phyloP scores from a whole-genome alignment of 768 basidiomycete genomes.

The Tulasnella sp. region DNA sequence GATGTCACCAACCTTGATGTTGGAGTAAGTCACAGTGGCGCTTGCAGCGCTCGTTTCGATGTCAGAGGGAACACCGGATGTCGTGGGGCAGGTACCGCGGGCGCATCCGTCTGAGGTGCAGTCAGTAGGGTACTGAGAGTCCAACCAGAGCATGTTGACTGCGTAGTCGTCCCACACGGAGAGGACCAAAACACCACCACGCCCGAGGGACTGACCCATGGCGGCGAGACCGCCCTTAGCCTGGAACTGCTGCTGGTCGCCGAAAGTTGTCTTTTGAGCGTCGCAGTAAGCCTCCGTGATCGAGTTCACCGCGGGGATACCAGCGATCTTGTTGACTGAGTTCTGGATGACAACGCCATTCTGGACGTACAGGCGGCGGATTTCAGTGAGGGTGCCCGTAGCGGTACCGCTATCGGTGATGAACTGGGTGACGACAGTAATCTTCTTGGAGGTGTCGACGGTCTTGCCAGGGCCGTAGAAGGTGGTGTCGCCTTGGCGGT shows the following conservation, averaged over 20 bases:
- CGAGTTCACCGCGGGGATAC: conserved; percentile 28
- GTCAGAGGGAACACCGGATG: conserved; percentile 14
- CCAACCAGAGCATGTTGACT: conserved; percentile 37
- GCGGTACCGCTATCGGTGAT: conserved; percentile 41
- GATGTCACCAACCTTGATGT: conserved; percentile 21
- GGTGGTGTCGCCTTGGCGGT: conserved; percentile 41
- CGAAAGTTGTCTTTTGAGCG: conserved; percentile 31
- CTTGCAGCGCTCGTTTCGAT: conserved; percentile 18
- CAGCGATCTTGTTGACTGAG: conserved; percentile 42
- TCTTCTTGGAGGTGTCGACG: conserved; percentile 44
- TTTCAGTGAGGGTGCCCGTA: conserved; percentile 44
- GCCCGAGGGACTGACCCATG: conserved; percentile 33
- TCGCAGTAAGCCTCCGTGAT: conserved; percentile 22
- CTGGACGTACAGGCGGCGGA: conserved; percentile 41
- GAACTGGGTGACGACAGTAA: conserved; percentile 57
- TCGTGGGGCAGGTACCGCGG: conserved; percentile 21
- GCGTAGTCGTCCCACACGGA: conserved; percentile 50
- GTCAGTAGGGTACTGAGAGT: conserved; percentile 16
- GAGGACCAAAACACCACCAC: conserved; percentile 45
- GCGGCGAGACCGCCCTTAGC: conserved; percentile 37
- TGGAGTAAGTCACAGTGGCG: conserved; percentile 19
- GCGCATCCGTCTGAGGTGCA: conserved; percentile 12
- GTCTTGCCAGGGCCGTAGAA: conserved; percentile 45
- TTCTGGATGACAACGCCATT: conserved; percentile 46
- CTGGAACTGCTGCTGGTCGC: conserved; percentile 39